These are phyloP conservation scores for Coniochaeta prunicola DNA, from an alignment of 2,329 filamentous ascomycete species.

Conservation along the genomic window DNA sequence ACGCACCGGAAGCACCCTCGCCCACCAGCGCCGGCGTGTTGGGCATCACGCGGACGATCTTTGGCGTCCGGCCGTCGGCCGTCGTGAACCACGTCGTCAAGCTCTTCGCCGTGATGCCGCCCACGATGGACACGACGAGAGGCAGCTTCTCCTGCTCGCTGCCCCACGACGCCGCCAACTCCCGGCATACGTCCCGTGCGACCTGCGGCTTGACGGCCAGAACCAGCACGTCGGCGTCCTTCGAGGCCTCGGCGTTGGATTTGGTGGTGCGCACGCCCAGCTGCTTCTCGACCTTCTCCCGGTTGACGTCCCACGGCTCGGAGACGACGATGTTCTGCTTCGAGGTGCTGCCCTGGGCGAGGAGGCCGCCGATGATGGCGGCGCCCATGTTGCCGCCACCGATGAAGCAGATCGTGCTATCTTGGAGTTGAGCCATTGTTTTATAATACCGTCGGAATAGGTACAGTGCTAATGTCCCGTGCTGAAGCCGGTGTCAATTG, in stretches of 20 bases:
- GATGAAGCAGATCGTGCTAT: constrained; percentile 25
- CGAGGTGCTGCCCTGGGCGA: constrained; percentile 33
- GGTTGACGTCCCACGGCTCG: constrained; percentile 46
- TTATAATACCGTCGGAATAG: not conserved
- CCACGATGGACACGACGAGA: constrained; percentile 40
- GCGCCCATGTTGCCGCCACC: constrained; percentile 46
- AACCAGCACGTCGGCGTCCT: constrained; percentile 37
- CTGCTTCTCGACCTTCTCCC: constrained; percentile 34
- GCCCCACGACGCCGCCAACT: constrained; percentile 33
- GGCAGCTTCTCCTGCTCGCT: constrained; percentile 23
- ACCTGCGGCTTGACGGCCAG: constrained; percentile 46
- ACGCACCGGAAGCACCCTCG: constrained; percentile 41
- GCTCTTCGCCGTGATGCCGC: constrained; percentile 38
- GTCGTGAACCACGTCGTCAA: constrained; percentile 34
- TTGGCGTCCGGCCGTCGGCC: constrained; percentile 27
- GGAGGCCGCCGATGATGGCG: constrained; percentile 43
- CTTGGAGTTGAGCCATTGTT: not conserved
- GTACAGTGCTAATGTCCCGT: not conserved
- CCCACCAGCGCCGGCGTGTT: constrained; percentile 44
- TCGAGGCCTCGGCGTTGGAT: constrained; percentile 36
- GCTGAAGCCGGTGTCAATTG: no score
- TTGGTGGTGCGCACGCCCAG: constrained; percentile 37
- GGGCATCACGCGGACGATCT: constrained; percentile 44
- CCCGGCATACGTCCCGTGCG: constrained; percentile 36
- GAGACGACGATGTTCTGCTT: constrained; percentile 35